Evolutionary conservation across 2,329 filamentous ascomycete species (phyloP).

Genomic region (Talaromyces islandicus): DNA sequence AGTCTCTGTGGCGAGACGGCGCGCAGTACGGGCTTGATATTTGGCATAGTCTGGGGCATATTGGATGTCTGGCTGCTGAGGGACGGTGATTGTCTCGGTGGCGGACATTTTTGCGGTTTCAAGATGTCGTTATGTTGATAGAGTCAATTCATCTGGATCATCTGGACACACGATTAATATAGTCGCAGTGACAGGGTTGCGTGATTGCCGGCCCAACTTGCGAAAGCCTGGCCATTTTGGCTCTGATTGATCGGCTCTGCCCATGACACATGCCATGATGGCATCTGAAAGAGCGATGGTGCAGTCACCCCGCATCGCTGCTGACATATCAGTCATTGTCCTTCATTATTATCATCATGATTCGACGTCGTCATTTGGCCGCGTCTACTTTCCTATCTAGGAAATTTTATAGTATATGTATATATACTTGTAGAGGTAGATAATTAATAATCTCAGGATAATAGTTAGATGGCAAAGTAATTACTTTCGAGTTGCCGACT

Average conservation of each 20-base stretch:
- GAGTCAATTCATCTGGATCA: background rate
- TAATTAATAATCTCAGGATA: too few species aligned
- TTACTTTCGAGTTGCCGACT: too few species aligned
- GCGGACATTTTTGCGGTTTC: background rate
- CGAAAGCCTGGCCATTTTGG: background rate
- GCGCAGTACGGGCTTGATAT: constrained; percentile 16
- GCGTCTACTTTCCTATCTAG: too few species aligned
- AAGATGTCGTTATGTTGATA: too few species aligned
- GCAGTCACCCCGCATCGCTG: background rate
- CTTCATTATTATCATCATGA: too few species aligned
- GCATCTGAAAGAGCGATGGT: background rate
- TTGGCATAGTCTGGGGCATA: constrained; percentile 24
- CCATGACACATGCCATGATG: background rate
- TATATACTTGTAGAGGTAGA: too few species aligned
- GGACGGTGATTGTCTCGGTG: background rate
- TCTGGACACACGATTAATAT: background rate
- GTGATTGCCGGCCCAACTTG: background rate
- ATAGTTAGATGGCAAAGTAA: too few species aligned
- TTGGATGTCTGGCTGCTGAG: constrained; percentile 25
- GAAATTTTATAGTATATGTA: too few species aligned
- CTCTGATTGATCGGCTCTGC: background rate
- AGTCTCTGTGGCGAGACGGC: constrained; percentile 16
- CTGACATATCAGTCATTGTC: background rate
- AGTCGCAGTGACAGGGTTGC: background rate
- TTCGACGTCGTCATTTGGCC: background rate